A percentile compares a stretch with the other conserved stretches of the same genome.
Conservation (phyloP, 176 grass and related monocot genomes). For the Tuctoria greenei region DNA sequence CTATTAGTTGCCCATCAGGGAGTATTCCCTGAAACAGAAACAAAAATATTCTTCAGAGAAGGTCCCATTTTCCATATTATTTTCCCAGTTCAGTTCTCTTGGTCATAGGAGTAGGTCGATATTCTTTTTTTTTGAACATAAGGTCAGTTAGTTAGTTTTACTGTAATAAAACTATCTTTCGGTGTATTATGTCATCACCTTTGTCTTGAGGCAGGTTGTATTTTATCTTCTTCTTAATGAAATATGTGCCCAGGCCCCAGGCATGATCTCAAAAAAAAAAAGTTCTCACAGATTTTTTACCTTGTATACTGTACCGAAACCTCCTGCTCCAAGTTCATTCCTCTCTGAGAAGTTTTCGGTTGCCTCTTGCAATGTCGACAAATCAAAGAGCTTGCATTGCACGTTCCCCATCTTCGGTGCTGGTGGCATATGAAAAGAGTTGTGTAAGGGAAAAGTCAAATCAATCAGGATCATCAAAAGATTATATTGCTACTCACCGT, state of each 20-base stretch:
- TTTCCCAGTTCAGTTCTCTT: neutral
- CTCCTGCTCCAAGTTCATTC: conserved; percentile 50
- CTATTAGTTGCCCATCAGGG: conserved; percentile 42
- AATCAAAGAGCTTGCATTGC: conserved; percentile 49
- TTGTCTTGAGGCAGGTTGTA: no score
- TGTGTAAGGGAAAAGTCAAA: conserved; percentile 1
- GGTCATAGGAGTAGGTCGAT: no score
- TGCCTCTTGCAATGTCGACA: conserved; percentile 33
- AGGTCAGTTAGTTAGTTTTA: no score
- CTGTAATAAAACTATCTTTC: no score
- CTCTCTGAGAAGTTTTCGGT: conserved; percentile 51
- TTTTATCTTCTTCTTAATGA: no score
- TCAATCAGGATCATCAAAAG: neutral
- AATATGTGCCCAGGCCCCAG: no score
- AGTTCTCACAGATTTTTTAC: neutral
- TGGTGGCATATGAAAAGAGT: conserved; percentile 28
- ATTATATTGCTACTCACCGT: conserved; percentile 26
- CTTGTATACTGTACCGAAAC: conserved; percentile 52
- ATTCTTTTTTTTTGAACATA: no score
- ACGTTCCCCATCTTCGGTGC: conserved; percentile 31
- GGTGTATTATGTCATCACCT: no score
- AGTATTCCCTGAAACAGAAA: conserved; percentile 41
- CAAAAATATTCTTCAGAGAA: neutral
- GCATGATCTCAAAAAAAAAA: no score
- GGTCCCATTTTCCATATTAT: neutral